phyloP scores from a whole-genome alignment of 305 asterid genomes.

The Fraxinus velutina region DNA sequence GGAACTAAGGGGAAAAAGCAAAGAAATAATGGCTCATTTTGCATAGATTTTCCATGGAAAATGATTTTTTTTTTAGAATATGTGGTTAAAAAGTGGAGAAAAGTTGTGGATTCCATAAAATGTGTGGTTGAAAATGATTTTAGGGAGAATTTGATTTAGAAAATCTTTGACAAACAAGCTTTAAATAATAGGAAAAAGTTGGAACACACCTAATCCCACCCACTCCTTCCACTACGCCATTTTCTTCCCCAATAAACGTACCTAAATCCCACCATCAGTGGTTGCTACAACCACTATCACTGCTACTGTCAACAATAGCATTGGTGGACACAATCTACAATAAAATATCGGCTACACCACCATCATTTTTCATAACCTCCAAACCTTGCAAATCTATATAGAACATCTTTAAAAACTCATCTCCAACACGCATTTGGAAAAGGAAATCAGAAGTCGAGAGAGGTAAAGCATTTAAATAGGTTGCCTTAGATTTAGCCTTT shows the following conservation, averaged over 20 bases:
- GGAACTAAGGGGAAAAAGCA: not conserved
- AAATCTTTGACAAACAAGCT: not conserved
- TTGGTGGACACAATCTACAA: not conserved
- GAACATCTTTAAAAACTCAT: not conserved
- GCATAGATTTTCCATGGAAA: not conserved
- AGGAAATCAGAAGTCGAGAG: slow-evolving; percentile 28
- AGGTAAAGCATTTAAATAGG: slow-evolving; percentile 34
- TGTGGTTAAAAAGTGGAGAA: not conserved
- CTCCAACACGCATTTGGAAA: not conserved
- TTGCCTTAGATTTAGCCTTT: slow-evolving; percentile 45
- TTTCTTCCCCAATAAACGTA: not conserved
- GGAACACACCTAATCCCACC: not conserved
- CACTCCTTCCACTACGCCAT: not conserved
- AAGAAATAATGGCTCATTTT: not conserved
- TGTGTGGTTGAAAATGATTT: not conserved
- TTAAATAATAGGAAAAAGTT: not conserved
- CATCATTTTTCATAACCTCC: not conserved
- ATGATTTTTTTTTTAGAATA: not conserved
- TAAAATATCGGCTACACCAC: not conserved
- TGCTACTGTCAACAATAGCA: not conserved
- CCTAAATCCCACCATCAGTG: not conserved
- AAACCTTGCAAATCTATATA: not conserved
- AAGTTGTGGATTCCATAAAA: not conserved
- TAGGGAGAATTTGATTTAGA: not conserved
- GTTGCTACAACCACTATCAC: not conserved